Evolutionary conservation across 208 protist species (phyloP), one percentile per base, ranked within the genome.

Genomic region (Trypanosoma platydactyli): DNA sequence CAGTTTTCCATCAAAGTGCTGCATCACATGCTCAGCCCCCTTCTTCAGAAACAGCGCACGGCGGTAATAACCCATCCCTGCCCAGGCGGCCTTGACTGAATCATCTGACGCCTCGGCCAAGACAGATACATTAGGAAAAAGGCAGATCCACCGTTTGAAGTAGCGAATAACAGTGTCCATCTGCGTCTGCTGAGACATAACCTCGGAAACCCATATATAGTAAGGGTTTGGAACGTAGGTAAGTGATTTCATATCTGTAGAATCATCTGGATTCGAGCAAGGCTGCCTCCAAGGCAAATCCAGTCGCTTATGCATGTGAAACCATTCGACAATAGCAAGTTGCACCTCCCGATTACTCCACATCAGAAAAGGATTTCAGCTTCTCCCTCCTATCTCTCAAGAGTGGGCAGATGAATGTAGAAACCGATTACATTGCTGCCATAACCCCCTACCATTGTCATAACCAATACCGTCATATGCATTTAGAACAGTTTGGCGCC

Each of bases 151-250:
- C 29, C 46, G 40, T 3, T 59, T 46, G 64, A 86, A 98, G 74
- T 98, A 98, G 29, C 54, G 44, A 53, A 97, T 88, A 27, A 98
- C 94, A 0, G 92, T 96, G 7, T 79, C 82, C 56, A 98, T 91
- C 38, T 84, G 90, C 5, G 96, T 98, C 73, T 98, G 96, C 72
- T 98, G 96, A 0, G 91, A 92, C 94, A 98, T 98, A 22, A 98
- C 89, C 73, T 98, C 94, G 1, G 85, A 95, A 41, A 98, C 91
- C 94, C 94, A 98, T 6, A 98, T 84, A 48, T 83, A 75, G 65
- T 97, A 97, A 3, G 91, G 80, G 57, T 95, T 77, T n/a, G 51
- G 59, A 59, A 80, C 5, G 30, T 30, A 53, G 7, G 50, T 45
- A 54, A 63, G 53, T 41, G 22, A 48, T 15, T 25, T 13, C 5